Evolutionary conservation across 1,284 basidiomycete species (phyloP).

Genomic region (Afroboletus lepidellus): DNA sequence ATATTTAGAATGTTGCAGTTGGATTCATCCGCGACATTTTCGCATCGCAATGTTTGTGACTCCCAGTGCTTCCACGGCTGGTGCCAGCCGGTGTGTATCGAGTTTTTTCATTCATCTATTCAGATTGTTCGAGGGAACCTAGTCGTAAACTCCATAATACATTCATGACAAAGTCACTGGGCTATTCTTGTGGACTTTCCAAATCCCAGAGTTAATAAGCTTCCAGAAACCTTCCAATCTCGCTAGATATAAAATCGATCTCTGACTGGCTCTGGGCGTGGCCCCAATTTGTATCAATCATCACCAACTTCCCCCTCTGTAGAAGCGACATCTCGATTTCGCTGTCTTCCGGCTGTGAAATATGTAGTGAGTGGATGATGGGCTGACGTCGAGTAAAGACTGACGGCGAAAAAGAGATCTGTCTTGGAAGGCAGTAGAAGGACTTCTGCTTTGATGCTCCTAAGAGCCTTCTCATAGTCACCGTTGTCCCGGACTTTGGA

Average conservation of each 20-base stretch:
- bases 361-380: not conserved
- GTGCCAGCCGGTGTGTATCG: no score
- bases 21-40: no score
- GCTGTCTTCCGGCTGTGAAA: slow-evolving; percentile 51
- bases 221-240: slow-evolving; percentile 14
- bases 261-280: slow-evolving; percentile 11
- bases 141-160: not conserved
- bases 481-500: slow-evolving; percentile 46
- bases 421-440: slow-evolving; percentile 60
- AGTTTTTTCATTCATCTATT: no score
- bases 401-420: slow-evolving; percentile 55
- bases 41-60: no score
- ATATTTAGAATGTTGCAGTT: slow-evolving; percentile 16
- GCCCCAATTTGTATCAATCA: slow-evolving; percentile 22
- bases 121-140: not conserved
- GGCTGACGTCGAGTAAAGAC: slow-evolving; percentile 8
- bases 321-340: slow-evolving; percentile 47
- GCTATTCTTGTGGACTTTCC: no score
- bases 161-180: slow-evolving; percentile 1
- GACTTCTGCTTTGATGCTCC: slow-evolving; percentile 47
- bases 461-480: slow-evolving; percentile 41
- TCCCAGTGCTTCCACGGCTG: no score
- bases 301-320: slow-evolving; percentile 25
- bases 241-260: slow-evolving; percentile 7
- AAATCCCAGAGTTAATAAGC: not conserved